Percentiles rank a stretch among this genome's conserved stretches.
Evolutionary conservation across 441 rosid genomes (phyloP).

Genomic region (Macaranga tanarius): DNA sequence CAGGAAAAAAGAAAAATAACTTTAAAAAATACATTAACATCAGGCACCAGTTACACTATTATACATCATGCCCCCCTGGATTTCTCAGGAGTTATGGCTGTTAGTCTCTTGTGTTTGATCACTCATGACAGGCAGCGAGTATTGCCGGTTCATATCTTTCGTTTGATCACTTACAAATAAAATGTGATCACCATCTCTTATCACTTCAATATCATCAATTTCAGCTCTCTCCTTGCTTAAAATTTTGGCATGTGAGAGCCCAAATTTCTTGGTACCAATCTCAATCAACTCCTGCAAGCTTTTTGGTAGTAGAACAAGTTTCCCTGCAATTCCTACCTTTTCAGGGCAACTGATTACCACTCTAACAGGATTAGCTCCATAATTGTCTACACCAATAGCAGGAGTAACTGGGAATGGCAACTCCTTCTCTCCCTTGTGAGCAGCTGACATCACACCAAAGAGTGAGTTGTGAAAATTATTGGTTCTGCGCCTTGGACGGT

Average conservation of each 20-base stretch:
- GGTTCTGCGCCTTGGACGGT: constrained; percentile 49
- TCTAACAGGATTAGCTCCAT: constrained; percentile 31
- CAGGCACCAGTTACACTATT: neutral
- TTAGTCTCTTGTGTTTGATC: constrained; percentile 10
- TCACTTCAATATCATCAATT: constrained; percentile 59
- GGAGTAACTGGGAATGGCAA: constrained; percentile 26
- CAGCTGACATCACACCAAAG: constrained; percentile 63
- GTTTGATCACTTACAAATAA: constrained; percentile 32
- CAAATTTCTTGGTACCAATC: constrained; percentile 53
- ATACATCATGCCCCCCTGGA: too few relatives aligned
- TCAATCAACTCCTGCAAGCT: constrained; percentile 50
- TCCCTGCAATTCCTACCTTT: constrained; percentile 41
- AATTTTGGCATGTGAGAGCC: constrained; percentile 46
- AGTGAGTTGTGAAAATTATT: constrained; percentile 62
- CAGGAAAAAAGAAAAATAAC: neutral
- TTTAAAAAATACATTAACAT: too few relatives aligned
- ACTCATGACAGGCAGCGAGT: constrained; percentile 21
- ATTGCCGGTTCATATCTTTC: constrained; percentile 10
- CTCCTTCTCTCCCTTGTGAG: constrained; percentile 42
- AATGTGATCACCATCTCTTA: constrained; percentile 75
- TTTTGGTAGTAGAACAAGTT: constrained; percentile 57
- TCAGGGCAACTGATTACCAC: constrained; percentile 60
- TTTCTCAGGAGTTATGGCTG: neutral
- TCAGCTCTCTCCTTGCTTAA: constrained; percentile 53
- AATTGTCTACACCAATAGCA: neutral